phyloP scores from a whole-genome alignment of 345 rosid genomes.

The Euphorbia peplus region DNA sequence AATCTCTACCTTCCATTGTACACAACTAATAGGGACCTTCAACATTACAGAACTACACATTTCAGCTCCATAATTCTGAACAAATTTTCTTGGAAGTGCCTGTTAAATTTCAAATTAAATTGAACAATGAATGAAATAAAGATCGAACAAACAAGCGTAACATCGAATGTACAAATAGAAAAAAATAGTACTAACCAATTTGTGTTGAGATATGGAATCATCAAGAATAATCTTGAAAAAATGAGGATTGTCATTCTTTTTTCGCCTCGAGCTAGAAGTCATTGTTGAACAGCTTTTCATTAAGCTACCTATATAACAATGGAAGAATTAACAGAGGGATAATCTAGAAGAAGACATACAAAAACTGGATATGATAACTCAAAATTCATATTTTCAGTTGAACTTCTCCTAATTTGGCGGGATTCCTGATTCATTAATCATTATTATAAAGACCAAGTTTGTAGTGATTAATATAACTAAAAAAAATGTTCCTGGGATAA shows the following conservation, averaged over 20 bases:
- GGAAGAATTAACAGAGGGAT: no score
- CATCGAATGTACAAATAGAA: not conserved
- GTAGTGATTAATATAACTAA: no score
- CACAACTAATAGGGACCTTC: conserved; percentile 16
- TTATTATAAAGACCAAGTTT: no score
- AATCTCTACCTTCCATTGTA: conserved; percentile 7
- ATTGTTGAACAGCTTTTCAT: not conserved
- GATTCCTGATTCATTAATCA: no score
- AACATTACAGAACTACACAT: not conserved
- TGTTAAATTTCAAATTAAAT: not conserved
- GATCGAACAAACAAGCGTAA: not conserved
- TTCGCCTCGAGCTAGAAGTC: not conserved
- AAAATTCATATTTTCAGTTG: no score
- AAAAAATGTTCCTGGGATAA: no score
- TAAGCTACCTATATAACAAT: no score
- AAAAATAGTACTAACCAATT: not conserved
- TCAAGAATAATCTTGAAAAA: conserved; percentile 2
- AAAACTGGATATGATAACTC: no score
- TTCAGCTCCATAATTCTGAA: conserved; percentile 3
- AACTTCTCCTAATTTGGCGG: no score
- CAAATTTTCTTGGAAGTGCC: not conserved
- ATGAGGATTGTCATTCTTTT: not conserved
- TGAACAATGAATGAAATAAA: not conserved
- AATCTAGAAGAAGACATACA: no score
- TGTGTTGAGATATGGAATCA: not conserved